Conservation (phyloP, 305 asterid genomes). For the Solanum chacoense region DNA sequence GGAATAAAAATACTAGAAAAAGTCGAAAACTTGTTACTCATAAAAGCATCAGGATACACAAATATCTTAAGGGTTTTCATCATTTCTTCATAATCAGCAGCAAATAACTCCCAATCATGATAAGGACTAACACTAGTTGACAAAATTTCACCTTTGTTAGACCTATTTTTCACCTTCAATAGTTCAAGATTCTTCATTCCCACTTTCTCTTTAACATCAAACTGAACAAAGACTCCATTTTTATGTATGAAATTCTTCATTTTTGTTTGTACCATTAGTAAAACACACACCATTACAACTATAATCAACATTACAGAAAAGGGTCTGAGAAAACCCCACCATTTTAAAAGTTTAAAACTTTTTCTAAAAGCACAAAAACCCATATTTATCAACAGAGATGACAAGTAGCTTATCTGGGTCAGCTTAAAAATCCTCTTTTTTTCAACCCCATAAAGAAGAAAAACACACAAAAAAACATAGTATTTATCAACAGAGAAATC, state of each 20-base stretch:
- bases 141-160: background rate
- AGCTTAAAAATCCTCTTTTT: background rate
- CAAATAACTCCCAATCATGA: constrained; percentile 51
- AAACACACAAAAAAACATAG: background rate
- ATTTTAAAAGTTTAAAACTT: background rate
- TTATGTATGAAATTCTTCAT: background rate
- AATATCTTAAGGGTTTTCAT: constrained; percentile 32
- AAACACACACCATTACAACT: background rate
- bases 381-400: background rate
- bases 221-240: background rate
- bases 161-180: background rate
- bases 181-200: background rate
- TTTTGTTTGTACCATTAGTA: background rate
- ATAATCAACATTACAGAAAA: background rate
- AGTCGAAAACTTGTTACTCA: constrained; percentile 21
- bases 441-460: background rate
- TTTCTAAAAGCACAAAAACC: background rate
- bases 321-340: background rate
- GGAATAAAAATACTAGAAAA: constrained; percentile 43
- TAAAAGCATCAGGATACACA: constrained; percentile 44
- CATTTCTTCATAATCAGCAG: constrained; percentile 51
- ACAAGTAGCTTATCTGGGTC: background rate
- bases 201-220: background rate
- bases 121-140: constrained; percentile 22
- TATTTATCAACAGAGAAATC: background rate